Evolutionary conservation across 2,329 filamentous ascomycete species (phyloP).

Genomic region (Xylaria sp.): DNA sequence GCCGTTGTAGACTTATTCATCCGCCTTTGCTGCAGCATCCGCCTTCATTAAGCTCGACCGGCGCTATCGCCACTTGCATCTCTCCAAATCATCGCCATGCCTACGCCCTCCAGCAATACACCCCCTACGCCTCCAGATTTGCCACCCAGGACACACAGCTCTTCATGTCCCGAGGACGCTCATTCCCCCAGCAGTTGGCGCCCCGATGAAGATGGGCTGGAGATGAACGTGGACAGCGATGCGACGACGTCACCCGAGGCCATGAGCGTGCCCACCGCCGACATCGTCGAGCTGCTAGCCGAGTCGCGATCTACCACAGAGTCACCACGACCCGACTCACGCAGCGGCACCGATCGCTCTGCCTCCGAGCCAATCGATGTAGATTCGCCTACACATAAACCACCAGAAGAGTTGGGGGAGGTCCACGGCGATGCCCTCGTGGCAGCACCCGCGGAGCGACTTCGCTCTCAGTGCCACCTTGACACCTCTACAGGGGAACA

Average conservation of each 20-base stretch:
- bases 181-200: constrained; percentile 44
- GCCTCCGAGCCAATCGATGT: constrained; percentile 39
- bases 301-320: constrained; percentile 45
- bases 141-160: constrained; percentile 47
- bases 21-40: constrained; percentile 8
- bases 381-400: constrained; percentile 43
- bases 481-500: constrained; percentile 36
- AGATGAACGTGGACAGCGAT: constrained; percentile 46
- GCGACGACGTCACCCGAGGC: constrained; percentile 42
- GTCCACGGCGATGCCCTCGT: constrained; percentile 30
- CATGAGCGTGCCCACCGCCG: constrained; percentile 40
- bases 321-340: constrained; percentile 45
- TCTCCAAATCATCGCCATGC: constrained; percentile 42
- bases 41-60: constrained; percentile 13
- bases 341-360: constrained; percentile 38
- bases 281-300: constrained; percentile 36
- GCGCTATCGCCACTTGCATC: constrained; percentile 25
- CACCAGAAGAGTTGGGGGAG: constrained; percentile 37
- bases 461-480: constrained; percentile 38
- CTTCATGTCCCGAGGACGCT: constrained; percentile 49
- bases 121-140: constrained; percentile 43
- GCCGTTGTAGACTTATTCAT: constrained; percentile 2
- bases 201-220: constrained; percentile 44
- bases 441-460: constrained; percentile 26
- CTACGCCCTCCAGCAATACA: constrained; percentile 48